A percentile compares a stretch with the other conserved stretches of the same genome.
These are phyloP conservation scores for Aureoboletus auriporus DNA, from an alignment of 768 basidiomycete genomes.

Conservation along the genomic window DNA sequence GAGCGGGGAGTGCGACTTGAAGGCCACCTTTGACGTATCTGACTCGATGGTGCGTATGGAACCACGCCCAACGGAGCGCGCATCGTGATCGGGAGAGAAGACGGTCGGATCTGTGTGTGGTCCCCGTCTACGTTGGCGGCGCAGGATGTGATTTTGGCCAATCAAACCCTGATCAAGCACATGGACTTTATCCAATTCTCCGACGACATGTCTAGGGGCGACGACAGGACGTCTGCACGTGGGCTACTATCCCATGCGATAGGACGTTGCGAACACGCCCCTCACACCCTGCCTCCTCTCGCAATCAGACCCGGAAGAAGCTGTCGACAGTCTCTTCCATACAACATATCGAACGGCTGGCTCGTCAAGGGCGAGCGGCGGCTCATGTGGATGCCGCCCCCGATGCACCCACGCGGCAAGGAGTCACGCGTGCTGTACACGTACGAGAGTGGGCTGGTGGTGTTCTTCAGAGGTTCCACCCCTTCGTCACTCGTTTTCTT, in stretches of 20 bases:
- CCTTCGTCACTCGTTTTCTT: neutral
- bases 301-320: slow-evolving; percentile 6
- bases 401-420: neutral
- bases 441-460: neutral
- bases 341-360: slow-evolving; percentile 18
- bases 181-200: slow-evolving; percentile 10
- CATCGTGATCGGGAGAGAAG: slow-evolving; percentile 4
- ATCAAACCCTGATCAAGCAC: slow-evolving; percentile 5
- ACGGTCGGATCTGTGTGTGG: slow-evolving; percentile 11
- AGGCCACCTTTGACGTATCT: slow-evolving; percentile 1
- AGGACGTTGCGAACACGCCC: neutral
- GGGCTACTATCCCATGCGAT: slow-evolving; percentile 2
- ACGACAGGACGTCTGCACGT: slow-evolving; percentile 8
- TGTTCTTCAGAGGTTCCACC: neutral
- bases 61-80: neutral
- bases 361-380: slow-evolving; percentile 14
- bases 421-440: neutral
- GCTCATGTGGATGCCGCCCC: neutral
- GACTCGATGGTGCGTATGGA: slow-evolving; percentile 7
- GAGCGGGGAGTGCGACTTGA: slow-evolving; percentile 7
- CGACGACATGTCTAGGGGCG: slow-evolving; percentile 6
- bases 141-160: slow-evolving; percentile 1
- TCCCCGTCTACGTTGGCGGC: slow-evolving; percentile 8
- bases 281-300: slow-evolving; percentile 1
- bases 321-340: neutral